Evolutionary conservation across 371 early-diverging fungal species (phyloP).

Genomic region (Syncephalastrum contaminatum): DNA sequence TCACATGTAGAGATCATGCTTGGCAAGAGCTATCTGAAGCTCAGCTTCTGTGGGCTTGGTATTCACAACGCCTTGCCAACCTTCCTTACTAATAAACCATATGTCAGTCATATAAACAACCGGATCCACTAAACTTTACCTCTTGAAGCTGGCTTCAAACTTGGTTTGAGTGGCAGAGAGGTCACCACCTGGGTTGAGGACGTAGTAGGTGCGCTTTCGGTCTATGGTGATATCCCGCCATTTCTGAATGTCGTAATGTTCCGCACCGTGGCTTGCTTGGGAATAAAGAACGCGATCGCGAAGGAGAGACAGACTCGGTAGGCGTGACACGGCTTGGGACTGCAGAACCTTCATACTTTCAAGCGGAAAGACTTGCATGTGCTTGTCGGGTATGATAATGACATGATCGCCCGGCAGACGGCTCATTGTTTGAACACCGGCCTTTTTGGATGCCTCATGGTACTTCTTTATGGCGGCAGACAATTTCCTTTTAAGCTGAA

Average conservation of each 20-base stretch:
- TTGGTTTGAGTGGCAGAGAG: conserved; percentile 76
- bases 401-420: conserved; percentile 53
- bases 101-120: neutral
- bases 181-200: conserved; percentile 91
- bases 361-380: conserved; percentile 81
- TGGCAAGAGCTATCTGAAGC: too few relatives aligned
- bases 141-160: conserved; percentile 63
- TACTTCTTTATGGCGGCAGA: conserved; percentile 18
- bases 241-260: conserved; percentile 12
- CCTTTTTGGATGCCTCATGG: conserved; percentile 17
- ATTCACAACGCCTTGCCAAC: conserved; percentile 76
- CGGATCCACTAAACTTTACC: conserved; percentile 23
- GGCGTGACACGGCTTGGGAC: conserved; percentile 69
- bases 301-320: conserved; percentile 78
- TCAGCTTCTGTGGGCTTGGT: conserved; percentile 48
- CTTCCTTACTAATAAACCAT: conserved; percentile 14
- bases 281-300: conserved; percentile 59
- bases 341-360: conserved; percentile 79
- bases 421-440: conserved; percentile 19
- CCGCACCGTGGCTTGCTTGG: conserved; percentile 10
- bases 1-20: conserved; percentile 75
- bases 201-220: conserved; percentile 62
- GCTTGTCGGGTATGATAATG: conserved; percentile 81
- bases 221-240: conserved; percentile 53
- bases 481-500: conserved; percentile 22